Conservation (phyloP, 2,329 filamentous ascomycete genomes). For the Diaporthe amygdali region DNA sequence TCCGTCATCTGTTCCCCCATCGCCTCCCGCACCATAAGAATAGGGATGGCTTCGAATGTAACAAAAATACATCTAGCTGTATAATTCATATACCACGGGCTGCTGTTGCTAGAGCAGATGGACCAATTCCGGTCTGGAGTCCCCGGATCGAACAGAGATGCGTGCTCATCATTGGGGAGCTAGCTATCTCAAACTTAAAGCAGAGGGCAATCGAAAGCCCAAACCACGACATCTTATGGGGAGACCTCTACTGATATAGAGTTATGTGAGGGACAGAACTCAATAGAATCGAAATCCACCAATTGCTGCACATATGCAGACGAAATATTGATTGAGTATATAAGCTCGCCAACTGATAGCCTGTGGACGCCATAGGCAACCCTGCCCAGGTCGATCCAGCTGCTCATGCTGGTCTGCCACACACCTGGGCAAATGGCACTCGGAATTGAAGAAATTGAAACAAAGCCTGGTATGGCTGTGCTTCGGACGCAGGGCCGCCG, state of each 20-base stretch:
- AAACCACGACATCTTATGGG: background rate
- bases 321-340: background rate
- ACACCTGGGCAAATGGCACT: too few relatives aligned
- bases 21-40: conserved; percentile 36
- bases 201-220: background rate
- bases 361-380: too few relatives aligned
- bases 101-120: background rate
- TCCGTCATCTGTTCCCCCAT: conserved; percentile 38
- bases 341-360: too few relatives aligned
- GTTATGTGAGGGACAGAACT: background rate
- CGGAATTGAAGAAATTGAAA: too few relatives aligned
- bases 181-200: background rate
- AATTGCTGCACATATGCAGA: background rate
- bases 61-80: conserved; percentile 4
- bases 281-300: background rate
- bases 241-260: background rate
- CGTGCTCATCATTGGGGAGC: background rate
- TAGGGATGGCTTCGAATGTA: conserved; percentile 26
- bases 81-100: conserved; percentile 11
- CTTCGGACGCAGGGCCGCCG: too few relatives aligned
- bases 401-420: too few relatives aligned
- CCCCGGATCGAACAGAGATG: background rate
- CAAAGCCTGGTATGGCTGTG: too few relatives aligned
- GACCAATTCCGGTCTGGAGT: background rate
- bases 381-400: too few relatives aligned